These are phyloP conservation scores for Triticum turgidum DNA, from an alignment of 176 grass and related monocot genomes.

Conservation along the genomic window DNA sequence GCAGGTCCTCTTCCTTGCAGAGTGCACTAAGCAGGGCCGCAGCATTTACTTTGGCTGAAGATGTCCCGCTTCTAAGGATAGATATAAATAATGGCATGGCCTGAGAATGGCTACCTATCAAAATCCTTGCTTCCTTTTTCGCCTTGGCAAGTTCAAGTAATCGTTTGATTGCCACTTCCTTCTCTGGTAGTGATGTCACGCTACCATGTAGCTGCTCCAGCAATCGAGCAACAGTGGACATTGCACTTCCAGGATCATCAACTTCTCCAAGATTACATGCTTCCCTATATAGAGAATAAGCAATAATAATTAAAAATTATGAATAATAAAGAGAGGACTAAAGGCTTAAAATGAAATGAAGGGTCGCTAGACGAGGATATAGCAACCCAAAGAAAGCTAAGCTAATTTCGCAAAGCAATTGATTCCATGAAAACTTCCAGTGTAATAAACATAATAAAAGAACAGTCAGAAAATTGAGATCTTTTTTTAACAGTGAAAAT, in stretches of 20 bases:
- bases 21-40: constrained; percentile 69
- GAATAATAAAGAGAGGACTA: background rate
- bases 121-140: constrained; percentile 72
- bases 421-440: background rate
- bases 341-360: constrained; percentile 23
- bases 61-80: constrained; percentile 73
- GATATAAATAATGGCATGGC: constrained; percentile 93
- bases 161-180: constrained; percentile 61
- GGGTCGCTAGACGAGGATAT: background rate
- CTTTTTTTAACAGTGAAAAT: background rate
- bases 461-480: background rate
- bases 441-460: constrained; percentile 3
- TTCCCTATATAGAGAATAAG: constrained; percentile 45
- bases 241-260: constrained; percentile 74
- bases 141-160: constrained; percentile 71
- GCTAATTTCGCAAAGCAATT: constrained; percentile 22
- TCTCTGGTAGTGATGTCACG: constrained; percentile 58
- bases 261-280: constrained; percentile 61
- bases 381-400: constrained; percentile 17
- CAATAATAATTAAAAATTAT: constrained; percentile 21
- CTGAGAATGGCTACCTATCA: constrained; percentile 90
- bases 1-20: constrained; percentile 92
- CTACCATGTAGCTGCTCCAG: constrained; percentile 89
- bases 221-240: constrained; percentile 75
- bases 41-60: constrained; percentile 76